phyloP scores from a whole-genome alignment of 164 flowering plant genomes.

The Hamamelis virginiana region DNA sequence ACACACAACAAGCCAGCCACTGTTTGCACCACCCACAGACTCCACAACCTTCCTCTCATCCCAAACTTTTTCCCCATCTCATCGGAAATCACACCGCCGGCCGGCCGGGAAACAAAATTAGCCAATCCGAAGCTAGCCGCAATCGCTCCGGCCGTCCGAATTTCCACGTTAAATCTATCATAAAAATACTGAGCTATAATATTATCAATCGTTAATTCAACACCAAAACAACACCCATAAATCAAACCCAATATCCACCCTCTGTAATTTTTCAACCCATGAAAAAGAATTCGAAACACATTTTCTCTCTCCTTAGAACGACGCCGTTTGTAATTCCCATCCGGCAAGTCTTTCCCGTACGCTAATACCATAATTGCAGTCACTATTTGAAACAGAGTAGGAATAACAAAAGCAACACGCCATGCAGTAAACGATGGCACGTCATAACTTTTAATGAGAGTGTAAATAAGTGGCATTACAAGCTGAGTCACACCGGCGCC shows the following conservation, averaged over 20 bases:
- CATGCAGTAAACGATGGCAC: constrained; percentile 39
- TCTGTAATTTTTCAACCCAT: constrained; percentile 55
- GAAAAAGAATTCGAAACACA: constrained; percentile 24
- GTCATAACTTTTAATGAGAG: constrained; percentile 21
- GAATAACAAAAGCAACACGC: constrained; percentile 52
- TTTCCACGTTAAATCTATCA: constrained; percentile 45
- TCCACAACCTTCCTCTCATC: constrained; percentile 66
- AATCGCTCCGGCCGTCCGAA: constrained; percentile 44
- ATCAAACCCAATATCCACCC: constrained; percentile 56
- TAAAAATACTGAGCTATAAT: constrained; percentile 60
- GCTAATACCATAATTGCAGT: constrained; percentile 46
- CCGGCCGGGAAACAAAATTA: constrained; percentile 50
- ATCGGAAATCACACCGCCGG: constrained; percentile 59
- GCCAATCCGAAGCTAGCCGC: constrained; percentile 62
- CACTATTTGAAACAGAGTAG: constrained; percentile 41
- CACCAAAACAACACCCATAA: constrained; percentile 56
- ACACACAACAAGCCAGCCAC: constrained; percentile 54
- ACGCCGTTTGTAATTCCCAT: constrained; percentile 23
- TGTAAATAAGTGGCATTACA: constrained; percentile 50
- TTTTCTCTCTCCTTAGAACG: constrained; percentile 18
- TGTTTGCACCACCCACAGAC: constrained; percentile 56
- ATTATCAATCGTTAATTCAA: constrained; percentile 57
- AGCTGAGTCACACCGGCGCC: constrained; percentile 63
- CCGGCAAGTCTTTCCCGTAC: constrained; percentile 58
- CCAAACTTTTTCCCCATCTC: constrained; percentile 50